These are phyloP conservation scores for Parachlorella kessleri DNA, from an alignment of 139 green algal genomes.

Conservation along the genomic window DNA sequence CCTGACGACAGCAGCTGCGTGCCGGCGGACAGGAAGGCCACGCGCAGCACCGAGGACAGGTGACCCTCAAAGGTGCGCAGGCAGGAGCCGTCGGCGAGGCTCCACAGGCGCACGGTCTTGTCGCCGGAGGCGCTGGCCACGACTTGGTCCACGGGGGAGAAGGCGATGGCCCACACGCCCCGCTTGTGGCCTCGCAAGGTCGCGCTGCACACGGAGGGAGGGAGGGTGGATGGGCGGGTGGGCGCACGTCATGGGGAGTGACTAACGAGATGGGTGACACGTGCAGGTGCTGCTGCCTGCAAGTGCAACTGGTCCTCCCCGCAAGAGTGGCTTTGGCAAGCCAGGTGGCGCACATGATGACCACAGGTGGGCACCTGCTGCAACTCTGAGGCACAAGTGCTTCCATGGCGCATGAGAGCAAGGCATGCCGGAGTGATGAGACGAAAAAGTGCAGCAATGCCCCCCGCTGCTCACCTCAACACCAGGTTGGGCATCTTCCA, in stretches of 20 bases:
- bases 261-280: no score
- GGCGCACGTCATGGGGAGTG: no score
- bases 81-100: conserved; percentile 79
- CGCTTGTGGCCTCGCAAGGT: conserved; percentile 87
- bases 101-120: conserved; percentile 91
- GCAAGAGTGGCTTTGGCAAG: no score
- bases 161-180: conserved; percentile 92
- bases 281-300: no score
- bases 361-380: no score
- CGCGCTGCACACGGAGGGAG: not conserved
- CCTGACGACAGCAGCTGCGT: conserved; percentile 82
- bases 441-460: no score
- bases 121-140: conserved; percentile 75
- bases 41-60: conserved; percentile 80
- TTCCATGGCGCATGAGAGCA: no score
- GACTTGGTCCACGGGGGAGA: conserved; percentile 84
- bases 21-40: conserved; percentile 78
- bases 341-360: no score
- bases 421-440: no score
- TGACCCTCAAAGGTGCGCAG: conserved; percentile 94
- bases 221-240: no score
- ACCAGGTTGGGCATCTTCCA: conserved; percentile 74
- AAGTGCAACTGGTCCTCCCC: no score
- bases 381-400: no score
- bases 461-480: conserved; percentile 14